Evolutionary conservation across 2,329 filamentous ascomycete genomes (phyloP).

Genomic region (Mariannaea elegans): DNA sequence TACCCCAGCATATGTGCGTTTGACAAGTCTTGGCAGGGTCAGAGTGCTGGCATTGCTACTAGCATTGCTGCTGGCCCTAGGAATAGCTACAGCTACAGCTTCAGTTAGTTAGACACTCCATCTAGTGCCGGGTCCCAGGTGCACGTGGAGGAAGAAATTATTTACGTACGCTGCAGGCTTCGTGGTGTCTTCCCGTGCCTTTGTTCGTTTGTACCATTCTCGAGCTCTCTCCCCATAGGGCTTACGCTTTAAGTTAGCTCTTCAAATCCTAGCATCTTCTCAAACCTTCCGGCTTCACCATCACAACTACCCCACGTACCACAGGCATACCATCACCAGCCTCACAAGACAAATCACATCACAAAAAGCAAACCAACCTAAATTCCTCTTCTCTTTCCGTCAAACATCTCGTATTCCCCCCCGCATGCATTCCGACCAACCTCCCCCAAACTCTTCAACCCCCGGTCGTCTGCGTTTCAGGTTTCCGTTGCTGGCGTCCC

Average conservation of each 20-base stretch:
- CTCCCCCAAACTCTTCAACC: constrained; percentile 6
- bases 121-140: too few relatives aligned
- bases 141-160: too few relatives aligned
- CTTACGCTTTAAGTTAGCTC: too few relatives aligned
- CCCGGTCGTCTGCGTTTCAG: constrained; percentile 29
- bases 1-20: neutral
- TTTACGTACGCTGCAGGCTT: too few relatives aligned
- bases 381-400: neutral
- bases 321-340: neutral
- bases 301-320: neutral
- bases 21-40: neutral
- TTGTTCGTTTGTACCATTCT: neutral
- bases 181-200: too few relatives aligned
- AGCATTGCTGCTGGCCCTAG: too few relatives aligned
- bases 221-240: neutral
- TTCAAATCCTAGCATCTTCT: too few relatives aligned
- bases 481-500: constrained; percentile 21
- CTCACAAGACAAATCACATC: neutral
- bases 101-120: too few relatives aligned
- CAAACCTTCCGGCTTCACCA: neutral
- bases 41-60: too few relatives aligned
- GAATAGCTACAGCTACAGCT: too few relatives aligned
- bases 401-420: constrained; percentile 10
- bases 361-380: neutral
- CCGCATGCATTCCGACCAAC: constrained; percentile 7